phyloP scores from a whole-genome alignment of 129 eudicot species.

The Lactuca saligna region DNA sequence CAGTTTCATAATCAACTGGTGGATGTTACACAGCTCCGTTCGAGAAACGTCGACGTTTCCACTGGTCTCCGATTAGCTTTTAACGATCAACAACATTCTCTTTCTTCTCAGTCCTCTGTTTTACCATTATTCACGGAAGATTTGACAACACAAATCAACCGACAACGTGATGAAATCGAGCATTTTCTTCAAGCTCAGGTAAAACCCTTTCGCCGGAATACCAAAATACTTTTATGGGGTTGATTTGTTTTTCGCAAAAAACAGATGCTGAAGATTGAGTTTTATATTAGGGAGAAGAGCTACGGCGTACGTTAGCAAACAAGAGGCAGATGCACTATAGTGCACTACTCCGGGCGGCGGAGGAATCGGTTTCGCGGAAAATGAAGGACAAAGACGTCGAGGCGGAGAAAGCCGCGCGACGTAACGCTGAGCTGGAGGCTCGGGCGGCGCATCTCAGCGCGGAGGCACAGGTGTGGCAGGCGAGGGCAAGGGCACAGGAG shows the following conservation, averaged over 20 bases:
- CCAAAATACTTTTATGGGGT: neutral
- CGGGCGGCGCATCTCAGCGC: constrained; percentile 52
- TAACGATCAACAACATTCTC: constrained; percentile 47
- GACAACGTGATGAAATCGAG: constrained; percentile 56
- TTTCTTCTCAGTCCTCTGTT: constrained; percentile 46
- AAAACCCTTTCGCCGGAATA: neutral
- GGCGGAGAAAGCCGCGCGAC: constrained; percentile 50
- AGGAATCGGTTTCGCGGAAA: constrained; percentile 41
- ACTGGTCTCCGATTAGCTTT: constrained; percentile 66
- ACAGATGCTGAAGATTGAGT: neutral
- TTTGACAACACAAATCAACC: constrained; percentile 47
- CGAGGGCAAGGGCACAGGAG: constrained; percentile 54
- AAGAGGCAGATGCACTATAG: constrained; percentile 50
- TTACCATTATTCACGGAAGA: constrained; percentile 45
- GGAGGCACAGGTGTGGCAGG: constrained; percentile 65
- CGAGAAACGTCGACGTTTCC: constrained; percentile 47
- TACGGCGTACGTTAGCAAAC: constrained; percentile 63
- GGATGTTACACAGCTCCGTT: neutral
- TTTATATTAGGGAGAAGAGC: constrained; percentile 49
- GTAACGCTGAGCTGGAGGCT: constrained; percentile 58
- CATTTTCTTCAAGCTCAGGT: constrained; percentile 65
- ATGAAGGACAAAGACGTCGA: constrained; percentile 61
- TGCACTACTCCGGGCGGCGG: constrained; percentile 51
- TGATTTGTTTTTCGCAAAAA: neutral
- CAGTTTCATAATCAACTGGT: constrained; percentile 37